A percentile compares a stretch with the other conserved stretches of the same genome.
Evolutionary conservation across 2,329 filamentous ascomycete species (phyloP).

Genomic region (Metarhizium sp.): DNA sequence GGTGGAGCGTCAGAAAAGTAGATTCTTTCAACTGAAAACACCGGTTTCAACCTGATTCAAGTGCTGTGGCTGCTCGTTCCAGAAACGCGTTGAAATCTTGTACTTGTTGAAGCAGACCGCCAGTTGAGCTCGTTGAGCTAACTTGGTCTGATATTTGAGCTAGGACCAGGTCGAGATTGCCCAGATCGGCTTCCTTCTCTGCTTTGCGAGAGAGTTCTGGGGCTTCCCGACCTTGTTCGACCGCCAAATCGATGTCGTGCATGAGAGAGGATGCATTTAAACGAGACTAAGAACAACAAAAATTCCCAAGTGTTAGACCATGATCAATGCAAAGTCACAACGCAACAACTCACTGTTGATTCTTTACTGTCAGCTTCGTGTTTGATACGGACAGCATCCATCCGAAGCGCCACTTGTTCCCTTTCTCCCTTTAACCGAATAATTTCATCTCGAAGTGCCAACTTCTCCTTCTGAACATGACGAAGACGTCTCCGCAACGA

Average conservation of each 20-base stretch:
- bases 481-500: constrained; percentile 48
- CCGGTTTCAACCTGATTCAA: constrained; percentile 35
- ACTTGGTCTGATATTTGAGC: constrained; percentile 45
- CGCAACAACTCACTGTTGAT: constrained; percentile 33
- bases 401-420: constrained; percentile 51
- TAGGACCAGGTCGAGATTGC: constrained; percentile 48
- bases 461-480: constrained; percentile 46
- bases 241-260: constrained; percentile 52
- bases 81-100: constrained; percentile 55
- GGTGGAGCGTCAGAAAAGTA: neutral
- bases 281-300: constrained; percentile 25
- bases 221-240: constrained; percentile 40
- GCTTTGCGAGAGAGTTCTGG: constrained; percentile 34
- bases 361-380: constrained; percentile 47
- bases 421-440: constrained; percentile 47
- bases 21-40: constrained; percentile 4
- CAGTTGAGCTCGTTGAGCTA: constrained; percentile 36
- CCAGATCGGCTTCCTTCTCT: constrained; percentile 40
- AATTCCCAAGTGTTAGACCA: too few species aligned
- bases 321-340: neutral
- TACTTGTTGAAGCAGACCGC: constrained; percentile 46
- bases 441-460: constrained; percentile 50
- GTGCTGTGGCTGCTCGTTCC: constrained; percentile 47
- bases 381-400: constrained; percentile 52
- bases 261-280: constrained; percentile 47